Evolutionary conservation across 768 basidiomycete genomes (phyloP).

Genomic region (Boletus rubropictus): DNA sequence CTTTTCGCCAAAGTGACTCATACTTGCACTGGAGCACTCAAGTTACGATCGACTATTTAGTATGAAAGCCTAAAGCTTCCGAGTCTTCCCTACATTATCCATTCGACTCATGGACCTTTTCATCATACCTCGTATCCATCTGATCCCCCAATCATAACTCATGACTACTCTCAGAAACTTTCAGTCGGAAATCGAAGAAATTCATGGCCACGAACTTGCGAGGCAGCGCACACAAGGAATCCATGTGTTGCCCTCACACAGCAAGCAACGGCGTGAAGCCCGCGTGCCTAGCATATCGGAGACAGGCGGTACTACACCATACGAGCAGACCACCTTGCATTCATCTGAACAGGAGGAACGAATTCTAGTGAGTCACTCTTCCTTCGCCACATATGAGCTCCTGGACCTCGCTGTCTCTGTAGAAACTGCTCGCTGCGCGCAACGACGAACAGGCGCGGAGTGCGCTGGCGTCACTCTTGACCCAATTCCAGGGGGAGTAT

Average conservation of each 20-base stretch:
- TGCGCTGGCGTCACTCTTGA: slow-evolving; percentile 59
- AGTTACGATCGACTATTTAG: background rate
- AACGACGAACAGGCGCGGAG: slow-evolving; percentile 57
- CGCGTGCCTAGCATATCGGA: background rate
- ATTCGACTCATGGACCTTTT: slow-evolving; percentile 13
- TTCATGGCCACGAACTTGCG: slow-evolving; percentile 59
- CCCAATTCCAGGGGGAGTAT: slow-evolving; percentile 66
- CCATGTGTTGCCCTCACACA: slow-evolving; percentile 14
- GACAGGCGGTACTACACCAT: background rate
- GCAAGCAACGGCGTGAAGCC: slow-evolving; percentile 47
- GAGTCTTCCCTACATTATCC: background rate
- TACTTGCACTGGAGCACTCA: background rate
- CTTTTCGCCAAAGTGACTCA: slow-evolving; percentile 1
- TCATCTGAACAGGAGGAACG: slow-evolving; percentile 15
- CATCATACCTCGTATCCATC: background rate
- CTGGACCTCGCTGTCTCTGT: background rate
- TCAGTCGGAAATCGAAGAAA: slow-evolving; percentile 74
- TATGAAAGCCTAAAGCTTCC: background rate
- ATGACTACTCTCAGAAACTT: slow-evolving; percentile 34
- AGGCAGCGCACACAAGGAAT: slow-evolving; percentile 46
- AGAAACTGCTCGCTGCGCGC: slow-evolving; percentile 40
- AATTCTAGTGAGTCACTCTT: slow-evolving; percentile 12
- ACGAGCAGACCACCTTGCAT: slow-evolving; percentile 1
- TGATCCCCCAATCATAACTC: background rate
- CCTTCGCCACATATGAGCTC: background rate